Conservation (phyloP, 768 basidiomycete genomes). For the Lactarius hengduanensis region DNA sequence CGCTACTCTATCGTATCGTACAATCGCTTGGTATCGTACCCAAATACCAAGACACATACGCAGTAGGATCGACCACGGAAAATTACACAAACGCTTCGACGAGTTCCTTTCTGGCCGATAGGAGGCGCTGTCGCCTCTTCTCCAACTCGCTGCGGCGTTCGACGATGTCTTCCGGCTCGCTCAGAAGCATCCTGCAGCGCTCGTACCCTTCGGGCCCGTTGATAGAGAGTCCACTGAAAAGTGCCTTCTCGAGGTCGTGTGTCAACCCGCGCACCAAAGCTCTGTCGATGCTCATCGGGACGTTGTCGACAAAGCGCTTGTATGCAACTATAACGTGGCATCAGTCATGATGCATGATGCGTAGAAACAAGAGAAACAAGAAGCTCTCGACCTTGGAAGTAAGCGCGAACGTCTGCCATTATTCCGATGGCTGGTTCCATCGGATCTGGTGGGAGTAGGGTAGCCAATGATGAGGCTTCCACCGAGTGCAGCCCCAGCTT, state of each 20-base stretch:
- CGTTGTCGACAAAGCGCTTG: slow-evolving; percentile 56
- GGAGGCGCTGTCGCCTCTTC: slow-evolving; percentile 50
- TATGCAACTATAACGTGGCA: slow-evolving; percentile 44
- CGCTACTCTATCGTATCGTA: too few relatives aligned
- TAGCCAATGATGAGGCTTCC: slow-evolving; percentile 43
- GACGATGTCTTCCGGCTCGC: slow-evolving; percentile 47
- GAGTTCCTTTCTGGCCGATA: slow-evolving; percentile 44
- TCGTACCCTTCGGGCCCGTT: slow-evolving; percentile 44
- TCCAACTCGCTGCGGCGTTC: slow-evolving; percentile 45
- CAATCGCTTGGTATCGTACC: too few relatives aligned
- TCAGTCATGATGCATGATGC: slow-evolving; percentile 11
- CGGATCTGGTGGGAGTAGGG: slow-evolving; percentile 48
- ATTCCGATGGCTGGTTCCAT: slow-evolving; percentile 57
- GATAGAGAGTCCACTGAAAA: slow-evolving; percentile 49
- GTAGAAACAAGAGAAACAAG: not conserved
- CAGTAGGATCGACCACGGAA: not conserved
- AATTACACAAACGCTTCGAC: slow-evolving; percentile 22
- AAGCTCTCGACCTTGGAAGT: slow-evolving; percentile 62
- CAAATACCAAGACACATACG: not conserved
- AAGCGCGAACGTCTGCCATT: slow-evolving; percentile 71
- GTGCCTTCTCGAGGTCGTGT: slow-evolving; percentile 40
- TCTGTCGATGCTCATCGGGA: slow-evolving; percentile 56
- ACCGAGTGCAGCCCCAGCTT: slow-evolving; percentile 42
- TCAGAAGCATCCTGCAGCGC: slow-evolving; percentile 49
- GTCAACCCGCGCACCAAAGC: slow-evolving; percentile 51